phyloP scores from a whole-genome alignment of 495 filamentous ascomycete species.

The Cudoniella acicularis region DNA sequence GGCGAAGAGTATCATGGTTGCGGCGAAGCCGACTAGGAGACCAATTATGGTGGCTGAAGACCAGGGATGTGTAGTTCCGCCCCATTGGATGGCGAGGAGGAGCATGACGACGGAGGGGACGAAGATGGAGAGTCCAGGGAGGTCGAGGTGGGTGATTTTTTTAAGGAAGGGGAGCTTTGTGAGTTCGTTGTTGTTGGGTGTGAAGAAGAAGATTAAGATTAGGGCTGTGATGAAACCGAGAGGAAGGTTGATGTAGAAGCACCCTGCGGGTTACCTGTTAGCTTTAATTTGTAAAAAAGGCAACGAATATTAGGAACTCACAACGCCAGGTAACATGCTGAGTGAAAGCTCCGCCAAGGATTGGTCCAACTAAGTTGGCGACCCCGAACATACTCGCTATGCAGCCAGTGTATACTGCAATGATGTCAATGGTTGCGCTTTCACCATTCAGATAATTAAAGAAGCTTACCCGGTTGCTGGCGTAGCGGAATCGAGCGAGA shows the following conservation, averaged over 20 bases:
- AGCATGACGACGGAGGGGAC: constrained; percentile 33
- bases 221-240: constrained; percentile 46
- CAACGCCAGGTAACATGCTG: constrained; percentile 49
- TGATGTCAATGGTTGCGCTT: no score
- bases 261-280: no score
- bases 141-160: constrained; percentile 35
- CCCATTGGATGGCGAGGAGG: constrained; percentile 43
- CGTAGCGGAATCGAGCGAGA: constrained; percentile 5
- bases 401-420: constrained; percentile 40
- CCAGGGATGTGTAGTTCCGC: constrained; percentile 39
- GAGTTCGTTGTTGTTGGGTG: constrained; percentile 32
- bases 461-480: constrained; percentile 19
- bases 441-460: no score
- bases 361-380: constrained; percentile 37
- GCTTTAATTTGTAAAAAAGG: no score
- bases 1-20: constrained; percentile 34
- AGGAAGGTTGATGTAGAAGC: constrained; percentile 64
- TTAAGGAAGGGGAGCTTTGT: neutral
- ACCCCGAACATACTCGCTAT: constrained; percentile 32
- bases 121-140: constrained; percentile 40
- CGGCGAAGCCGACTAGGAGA: constrained; percentile 29
- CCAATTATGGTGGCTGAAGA: constrained; percentile 29
- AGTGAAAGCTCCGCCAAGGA: constrained; percentile 61
- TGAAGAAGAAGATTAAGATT: constrained; percentile 41
- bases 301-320: no score